Evolutionary conservation across 257 asterid genomes (phyloP).

Genomic region (Nicotiana obtusifolia): DNA sequence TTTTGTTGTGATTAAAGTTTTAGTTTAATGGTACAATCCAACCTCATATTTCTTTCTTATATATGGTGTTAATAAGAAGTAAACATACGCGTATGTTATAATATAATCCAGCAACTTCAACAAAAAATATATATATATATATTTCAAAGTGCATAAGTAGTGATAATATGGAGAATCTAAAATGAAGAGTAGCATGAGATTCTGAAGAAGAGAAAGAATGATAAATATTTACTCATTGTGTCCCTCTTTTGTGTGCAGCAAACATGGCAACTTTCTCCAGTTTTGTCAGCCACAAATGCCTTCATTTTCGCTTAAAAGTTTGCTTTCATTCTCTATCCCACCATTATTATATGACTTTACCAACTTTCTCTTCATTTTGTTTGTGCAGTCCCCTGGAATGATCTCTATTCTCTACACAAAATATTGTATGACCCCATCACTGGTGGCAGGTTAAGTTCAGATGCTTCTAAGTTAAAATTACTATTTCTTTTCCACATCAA

Average conservation of each 20-base stretch:
- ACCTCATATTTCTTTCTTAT: too few relatives aligned
- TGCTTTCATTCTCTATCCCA: background rate
- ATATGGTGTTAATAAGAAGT: too few relatives aligned
- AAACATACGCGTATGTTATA: too few relatives aligned
- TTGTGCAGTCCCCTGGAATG: background rate
- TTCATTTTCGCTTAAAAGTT: slow-evolving; percentile 1
- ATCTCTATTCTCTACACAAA: background rate
- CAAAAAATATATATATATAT: too few relatives aligned
- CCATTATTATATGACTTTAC: background rate
- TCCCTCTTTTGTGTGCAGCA: background rate
- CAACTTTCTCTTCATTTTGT: slow-evolving; percentile 2
- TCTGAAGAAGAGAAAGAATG: background rate
- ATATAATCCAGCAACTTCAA: too few relatives aligned
- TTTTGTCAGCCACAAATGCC: background rate
- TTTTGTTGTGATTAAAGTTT: too few relatives aligned
- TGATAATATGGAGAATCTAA: background rate
- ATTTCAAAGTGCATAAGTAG: background rate
- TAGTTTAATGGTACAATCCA: too few relatives aligned
- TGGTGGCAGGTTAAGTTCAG: background rate
- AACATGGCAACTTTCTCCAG: slow-evolving; percentile 6
- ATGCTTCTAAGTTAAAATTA: background rate
- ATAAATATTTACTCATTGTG: background rate
- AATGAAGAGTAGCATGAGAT: background rate
- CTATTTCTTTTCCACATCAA: too few relatives aligned
- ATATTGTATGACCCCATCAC: background rate